Evolutionary conservation across 129 eudicot genomes (phyloP), one percentile per base, ranked within the genome.

Genomic region (Pseudognaphalium luteoalbum): DNA sequence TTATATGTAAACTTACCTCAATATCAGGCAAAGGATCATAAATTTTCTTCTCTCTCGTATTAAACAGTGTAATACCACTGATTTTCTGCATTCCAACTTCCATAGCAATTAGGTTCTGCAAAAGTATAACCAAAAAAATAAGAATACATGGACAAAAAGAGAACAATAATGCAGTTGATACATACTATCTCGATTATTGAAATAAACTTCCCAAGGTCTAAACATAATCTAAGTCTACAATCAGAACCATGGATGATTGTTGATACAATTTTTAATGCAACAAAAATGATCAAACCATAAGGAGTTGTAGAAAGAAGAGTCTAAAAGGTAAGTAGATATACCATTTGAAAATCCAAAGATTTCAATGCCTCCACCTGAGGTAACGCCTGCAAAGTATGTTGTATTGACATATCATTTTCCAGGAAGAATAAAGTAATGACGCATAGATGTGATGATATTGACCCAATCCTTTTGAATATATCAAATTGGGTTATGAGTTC

Each of bases 51-150:
- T 94, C 92, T 19, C 35, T 54, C 22, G 90, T 84, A 80, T 91
- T 94, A 63, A 82, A 89, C 72, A 94, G 81, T 28, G 93, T 87
- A 62, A 94, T 87, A 79, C 99, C 99, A 35, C 89, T 81, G 62
- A 94, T 83, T 84, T 89, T 91, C 88, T 94, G 99, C 79, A 94
- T 87, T 81, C 99, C 99, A 73, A 80, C 86, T 83, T 91, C 89
- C 29, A 84, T 73, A 37, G 97, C 96, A 75, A 94, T 91, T 82
- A 94, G 85, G 75, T 86, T 91, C 99, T 94, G 90, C 94, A 88
- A 71, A 32, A 32, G 33, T 2, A 39, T 57, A 77, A 63, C 10
- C 8, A 76, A 30, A 76, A 30, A 4, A 61, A 17, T 62, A 29
- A 32, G 62, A 69, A 72, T 34, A 56, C 15, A 25, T 28, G 35